A percentile compares a stretch with the other conserved stretches of the same genome.
Conservation (phyloP, 2,329 filamentous ascomycete genomes). For the Blastomyces gilchristii region DNA sequence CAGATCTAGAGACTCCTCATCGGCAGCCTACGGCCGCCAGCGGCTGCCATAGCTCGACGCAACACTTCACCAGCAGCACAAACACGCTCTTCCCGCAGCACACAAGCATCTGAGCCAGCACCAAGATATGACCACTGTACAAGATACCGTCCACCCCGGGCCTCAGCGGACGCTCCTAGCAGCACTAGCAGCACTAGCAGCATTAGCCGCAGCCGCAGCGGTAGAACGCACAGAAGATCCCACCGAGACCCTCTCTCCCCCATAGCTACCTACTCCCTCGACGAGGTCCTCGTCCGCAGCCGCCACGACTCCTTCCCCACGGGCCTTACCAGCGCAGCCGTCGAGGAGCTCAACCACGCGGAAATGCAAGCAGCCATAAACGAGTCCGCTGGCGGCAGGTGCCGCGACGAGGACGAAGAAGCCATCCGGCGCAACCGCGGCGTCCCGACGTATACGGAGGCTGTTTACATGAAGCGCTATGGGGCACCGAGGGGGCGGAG, state of each 20-base stretch:
- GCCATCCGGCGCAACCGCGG: conserved; percentile 15
- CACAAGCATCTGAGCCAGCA: neutral
- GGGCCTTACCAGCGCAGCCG: conserved; percentile 5
- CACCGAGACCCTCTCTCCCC: neutral
- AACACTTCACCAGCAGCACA: neutral
- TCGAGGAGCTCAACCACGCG: conserved; percentile 8
- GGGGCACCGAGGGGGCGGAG: conserved; percentile 10
- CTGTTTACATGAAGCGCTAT: conserved; percentile 12
- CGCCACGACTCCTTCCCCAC: conserved; percentile 11
- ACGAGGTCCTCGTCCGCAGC: conserved; percentile 11
- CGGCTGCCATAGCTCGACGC: neutral
- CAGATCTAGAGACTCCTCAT: neutral
- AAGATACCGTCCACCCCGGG: neutral
- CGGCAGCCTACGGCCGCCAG: neutral
- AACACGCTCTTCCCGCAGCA: neutral
- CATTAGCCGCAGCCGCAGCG: neutral
- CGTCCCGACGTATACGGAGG: conserved; percentile 17
- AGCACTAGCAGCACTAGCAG: neutral
- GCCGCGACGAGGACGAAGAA: conserved; percentile 15
- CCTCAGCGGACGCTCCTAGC: neutral
- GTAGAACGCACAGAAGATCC: neutral
- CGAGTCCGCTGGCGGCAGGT: conserved; percentile 13
- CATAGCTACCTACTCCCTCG: conserved; percentile 9
- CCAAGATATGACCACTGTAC: neutral
- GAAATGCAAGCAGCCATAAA: conserved; percentile 16